Percentiles rank a stretch among this genome's conserved stretches.
phyloP scores from a whole-genome alignment of 352 stramenopile genomes.

The Phytophthora hibernalis region DNA sequence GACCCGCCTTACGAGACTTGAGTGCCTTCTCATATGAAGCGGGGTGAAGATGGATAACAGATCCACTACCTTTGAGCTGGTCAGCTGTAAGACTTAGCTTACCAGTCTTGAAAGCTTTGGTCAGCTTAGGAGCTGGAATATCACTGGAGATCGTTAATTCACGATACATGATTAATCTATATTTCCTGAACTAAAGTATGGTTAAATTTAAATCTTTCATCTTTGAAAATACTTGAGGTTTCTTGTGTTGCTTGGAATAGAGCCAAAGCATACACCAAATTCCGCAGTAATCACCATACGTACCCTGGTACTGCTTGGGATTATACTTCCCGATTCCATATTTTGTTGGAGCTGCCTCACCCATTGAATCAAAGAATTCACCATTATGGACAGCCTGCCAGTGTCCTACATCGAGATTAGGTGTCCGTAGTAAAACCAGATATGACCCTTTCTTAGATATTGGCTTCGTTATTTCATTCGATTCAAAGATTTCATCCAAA shows the following conservation, averaged over 20 bases:
- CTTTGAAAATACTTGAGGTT: not conserved
- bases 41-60: slow-evolving; percentile 17
- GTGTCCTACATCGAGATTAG: too few species aligned
- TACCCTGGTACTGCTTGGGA: slow-evolving; percentile 18
- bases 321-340: too few species aligned
- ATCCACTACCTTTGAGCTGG: slow-evolving; percentile 9
- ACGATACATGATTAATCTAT: slow-evolving; percentile 21
- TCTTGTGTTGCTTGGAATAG: slow-evolving; percentile 19
- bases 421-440: too few species aligned
- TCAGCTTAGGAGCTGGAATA: slow-evolving; percentile 7
- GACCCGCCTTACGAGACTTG: not conserved
- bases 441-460: too few species aligned
- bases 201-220: slow-evolving; percentile 31
- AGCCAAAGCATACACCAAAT: slow-evolving; percentile 3
- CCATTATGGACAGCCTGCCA: too few species aligned
- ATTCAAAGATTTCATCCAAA: too few species aligned
- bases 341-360: too few species aligned
- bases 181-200: slow-evolving; percentile 16
- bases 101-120: slow-evolving; percentile 6
- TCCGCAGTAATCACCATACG: slow-evolving; percentile 22
- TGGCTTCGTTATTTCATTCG: too few species aligned
- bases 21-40: slow-evolving; percentile 18
- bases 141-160: slow-evolving; percentile 15
- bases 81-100: slow-evolving; percentile 4
- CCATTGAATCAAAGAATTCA: too few species aligned